Percentiles rank a stretch among this genome's conserved stretches.
phyloP scores from a whole-genome alignment of 106 monocot species.

The Agapanthus africanus region DNA sequence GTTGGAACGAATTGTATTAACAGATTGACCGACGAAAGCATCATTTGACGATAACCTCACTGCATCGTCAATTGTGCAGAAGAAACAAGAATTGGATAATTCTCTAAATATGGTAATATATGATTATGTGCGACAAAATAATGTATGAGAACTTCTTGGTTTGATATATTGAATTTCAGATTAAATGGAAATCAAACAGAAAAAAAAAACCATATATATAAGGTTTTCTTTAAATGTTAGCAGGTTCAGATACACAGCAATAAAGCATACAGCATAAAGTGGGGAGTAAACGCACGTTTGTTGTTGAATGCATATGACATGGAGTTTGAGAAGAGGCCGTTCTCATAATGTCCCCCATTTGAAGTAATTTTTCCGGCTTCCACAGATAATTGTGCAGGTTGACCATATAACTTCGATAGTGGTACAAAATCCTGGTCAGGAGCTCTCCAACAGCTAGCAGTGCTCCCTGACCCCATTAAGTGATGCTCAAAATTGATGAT shows the following conservation, averaged over 20 bases:
- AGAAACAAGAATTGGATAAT: background rate
- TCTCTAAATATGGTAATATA: background rate
- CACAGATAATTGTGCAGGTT: slow-evolving; percentile 15
- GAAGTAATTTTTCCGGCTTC: slow-evolving; percentile 14
- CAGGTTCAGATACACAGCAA: background rate
- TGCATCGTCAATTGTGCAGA: slow-evolving; percentile 19
- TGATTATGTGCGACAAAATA: background rate
- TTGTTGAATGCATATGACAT: slow-evolving; percentile 45
- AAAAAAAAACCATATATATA: background rate
- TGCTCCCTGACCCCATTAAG: slow-evolving; percentile 10
- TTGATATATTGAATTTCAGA: background rate
- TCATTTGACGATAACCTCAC: slow-evolving; percentile 46
- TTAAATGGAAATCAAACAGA: background rate
- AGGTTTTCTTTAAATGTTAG: background rate
- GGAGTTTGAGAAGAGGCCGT: slow-evolving; percentile 53
- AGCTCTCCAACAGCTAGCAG: slow-evolving; percentile 25
- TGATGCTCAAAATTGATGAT: slow-evolving; percentile 16
- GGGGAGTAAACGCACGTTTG: slow-evolving; percentile 29
- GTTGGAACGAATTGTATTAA: slow-evolving; percentile 21
- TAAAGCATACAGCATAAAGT: background rate
- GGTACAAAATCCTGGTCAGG: slow-evolving; percentile 12
- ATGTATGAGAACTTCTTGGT: background rate
- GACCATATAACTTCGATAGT: slow-evolving; percentile 10
- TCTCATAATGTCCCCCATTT: slow-evolving; percentile 27
- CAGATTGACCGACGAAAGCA: slow-evolving; percentile 21